These are phyloP conservation scores for Arachis monticola DNA, from an alignment of 331 rosid species.

Conservation along the genomic window DNA sequence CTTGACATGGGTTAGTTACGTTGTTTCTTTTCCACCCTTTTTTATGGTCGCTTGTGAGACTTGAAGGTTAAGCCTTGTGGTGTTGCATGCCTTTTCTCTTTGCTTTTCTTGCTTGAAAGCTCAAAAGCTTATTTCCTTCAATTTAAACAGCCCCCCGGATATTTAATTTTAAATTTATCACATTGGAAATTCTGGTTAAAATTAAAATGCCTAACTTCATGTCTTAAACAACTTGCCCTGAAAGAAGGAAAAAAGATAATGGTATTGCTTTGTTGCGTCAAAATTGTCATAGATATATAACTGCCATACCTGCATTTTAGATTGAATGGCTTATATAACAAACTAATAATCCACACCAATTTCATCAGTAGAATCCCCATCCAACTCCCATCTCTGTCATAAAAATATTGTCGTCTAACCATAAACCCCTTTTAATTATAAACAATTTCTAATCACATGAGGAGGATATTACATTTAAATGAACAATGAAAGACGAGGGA, in stretches of 20 bases:
- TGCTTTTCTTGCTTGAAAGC: slow-evolving; percentile 25
- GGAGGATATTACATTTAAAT: too few species aligned
- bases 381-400: too few species aligned
- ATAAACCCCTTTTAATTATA: too few species aligned
- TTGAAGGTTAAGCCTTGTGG: slow-evolving; percentile 51
- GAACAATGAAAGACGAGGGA: too few species aligned
- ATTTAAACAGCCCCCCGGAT: neutral
- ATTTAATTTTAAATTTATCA: neutral
- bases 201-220: too few species aligned
- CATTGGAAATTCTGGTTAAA: too few species aligned
- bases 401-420: too few species aligned
- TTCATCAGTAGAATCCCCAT: too few species aligned
- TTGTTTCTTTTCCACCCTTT: too few species aligned
- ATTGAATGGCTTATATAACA: neutral
- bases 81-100: slow-evolving; percentile 10
- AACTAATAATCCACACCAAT: too few species aligned
- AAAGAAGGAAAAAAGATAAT: neutral
- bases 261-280: neutral
- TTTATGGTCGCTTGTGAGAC: slow-evolving; percentile 34
- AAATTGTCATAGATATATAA: neutral
- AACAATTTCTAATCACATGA: too few species aligned
- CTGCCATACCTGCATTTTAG: neutral
- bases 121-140: neutral
- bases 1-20: slow-evolving; percentile 20
- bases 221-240: neutral